Conservation (phyloP, 208 protist species). For the Leishmania major region DNA sequence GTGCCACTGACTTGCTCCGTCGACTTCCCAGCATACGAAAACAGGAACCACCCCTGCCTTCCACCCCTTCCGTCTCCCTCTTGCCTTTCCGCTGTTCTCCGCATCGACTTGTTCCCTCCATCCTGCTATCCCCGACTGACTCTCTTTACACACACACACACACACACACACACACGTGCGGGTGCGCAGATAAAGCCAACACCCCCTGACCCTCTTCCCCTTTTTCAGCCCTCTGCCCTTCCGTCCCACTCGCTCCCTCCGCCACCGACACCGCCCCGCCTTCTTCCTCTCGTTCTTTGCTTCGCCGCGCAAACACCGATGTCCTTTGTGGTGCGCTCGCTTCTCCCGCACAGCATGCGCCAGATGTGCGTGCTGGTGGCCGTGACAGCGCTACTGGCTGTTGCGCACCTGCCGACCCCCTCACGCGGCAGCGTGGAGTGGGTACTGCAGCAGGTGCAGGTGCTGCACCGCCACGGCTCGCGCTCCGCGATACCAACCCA, state of each 20-base stretch:
- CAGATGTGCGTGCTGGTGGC: conserved; percentile 9
- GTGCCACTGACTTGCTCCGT: neutral
- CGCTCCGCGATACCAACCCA: conserved; percentile 20
- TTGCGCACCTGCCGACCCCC: conserved; percentile 14
- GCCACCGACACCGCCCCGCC: neutral
- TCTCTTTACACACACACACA: neutral
- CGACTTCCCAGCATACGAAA: neutral
- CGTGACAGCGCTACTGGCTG: conserved; percentile 13
- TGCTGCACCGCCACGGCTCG: conserved; percentile 58
- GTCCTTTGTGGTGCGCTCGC: neutral
- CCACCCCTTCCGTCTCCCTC: neutral
- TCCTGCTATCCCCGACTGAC: neutral
- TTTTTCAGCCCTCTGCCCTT: neutral
- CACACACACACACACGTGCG: neutral
- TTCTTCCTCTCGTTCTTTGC: neutral
- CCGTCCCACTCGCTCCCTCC: neutral
- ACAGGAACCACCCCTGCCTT: neutral
- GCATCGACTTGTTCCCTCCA: neutral
- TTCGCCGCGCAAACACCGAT: neutral
- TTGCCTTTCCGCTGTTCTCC: neutral
- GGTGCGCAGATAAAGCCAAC: neutral
- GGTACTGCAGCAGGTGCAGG: conserved; percentile 33
- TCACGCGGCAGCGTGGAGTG: conserved; percentile 11
- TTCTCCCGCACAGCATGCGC: conserved; percentile 12
- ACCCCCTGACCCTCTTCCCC: neutral